Conservation (phyloP, 345 rosid genomes). For the Ceriops tagal region DNA sequence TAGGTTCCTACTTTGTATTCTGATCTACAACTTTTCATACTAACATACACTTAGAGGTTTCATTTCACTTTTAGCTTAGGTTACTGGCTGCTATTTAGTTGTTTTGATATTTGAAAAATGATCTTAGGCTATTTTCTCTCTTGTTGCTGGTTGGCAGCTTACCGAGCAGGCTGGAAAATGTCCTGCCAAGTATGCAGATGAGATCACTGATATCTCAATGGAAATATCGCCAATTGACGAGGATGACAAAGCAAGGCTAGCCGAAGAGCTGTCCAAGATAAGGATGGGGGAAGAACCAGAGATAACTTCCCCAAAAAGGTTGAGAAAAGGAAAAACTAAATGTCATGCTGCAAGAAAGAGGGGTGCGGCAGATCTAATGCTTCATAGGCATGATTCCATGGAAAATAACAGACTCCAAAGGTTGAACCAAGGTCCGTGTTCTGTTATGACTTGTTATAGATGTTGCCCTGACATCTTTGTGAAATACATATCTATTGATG, state of each 20-base stretch:
- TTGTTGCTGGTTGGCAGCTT: conserved; percentile 39
- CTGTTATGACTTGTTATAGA: conserved; percentile 1
- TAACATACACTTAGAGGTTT: background rate
- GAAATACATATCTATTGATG: background rate
- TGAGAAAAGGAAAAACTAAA: conserved; percentile 26
- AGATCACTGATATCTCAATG: conserved; percentile 31
- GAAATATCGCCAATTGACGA: conserved; percentile 38
- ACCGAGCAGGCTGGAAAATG: conserved; percentile 34
- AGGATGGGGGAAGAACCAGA: conserved; percentile 55
- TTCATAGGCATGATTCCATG: conserved; percentile 12
- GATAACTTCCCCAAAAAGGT: conserved; percentile 23
- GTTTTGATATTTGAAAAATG: background rate
- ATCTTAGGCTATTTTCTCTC: conserved; percentile 10
- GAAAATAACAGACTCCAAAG: conserved; percentile 13
- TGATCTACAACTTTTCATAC: background rate
- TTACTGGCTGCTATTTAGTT: conserved; percentile 8
- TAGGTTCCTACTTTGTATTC: conserved; percentile 8
- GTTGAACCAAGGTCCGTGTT: conserved; percentile 32
- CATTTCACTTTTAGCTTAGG: background rate
- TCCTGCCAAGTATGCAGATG: conserved; percentile 29
- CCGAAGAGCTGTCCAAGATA: conserved; percentile 68
- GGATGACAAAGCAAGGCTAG: conserved; percentile 55
- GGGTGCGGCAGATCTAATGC: conserved; percentile 17
- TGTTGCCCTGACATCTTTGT: background rate
- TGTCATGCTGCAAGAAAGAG: conserved; percentile 19